These are phyloP conservation scores for Caloboletus firmus DNA, from an alignment of 1,284 basidiomycete species.

Conservation along the genomic window DNA sequence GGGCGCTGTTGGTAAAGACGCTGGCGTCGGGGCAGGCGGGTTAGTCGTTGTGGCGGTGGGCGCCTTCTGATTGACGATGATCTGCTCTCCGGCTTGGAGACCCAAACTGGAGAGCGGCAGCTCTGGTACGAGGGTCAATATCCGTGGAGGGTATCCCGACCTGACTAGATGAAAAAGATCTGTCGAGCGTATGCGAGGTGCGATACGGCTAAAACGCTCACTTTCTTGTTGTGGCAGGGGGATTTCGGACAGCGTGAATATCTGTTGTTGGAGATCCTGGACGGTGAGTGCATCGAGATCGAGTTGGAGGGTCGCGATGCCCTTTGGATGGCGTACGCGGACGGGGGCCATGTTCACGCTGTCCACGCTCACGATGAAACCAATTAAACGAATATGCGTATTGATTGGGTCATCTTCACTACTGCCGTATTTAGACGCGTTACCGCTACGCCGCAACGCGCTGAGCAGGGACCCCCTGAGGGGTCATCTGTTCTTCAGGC, in stretches of 20 bases:
- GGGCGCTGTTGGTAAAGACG: constrained; percentile 13
- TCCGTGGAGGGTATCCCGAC: constrained; percentile 78
- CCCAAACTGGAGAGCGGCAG: constrained; percentile 75
- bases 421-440: constrained; percentile 11
- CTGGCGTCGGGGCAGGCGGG: constrained; percentile 11
- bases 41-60: constrained; percentile 14
- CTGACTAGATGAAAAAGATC: constrained; percentile 56
- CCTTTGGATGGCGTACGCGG: constrained; percentile 78
- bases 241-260: constrained; percentile 67
- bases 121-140: constrained; percentile 69
- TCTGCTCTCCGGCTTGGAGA: constrained; percentile 75
- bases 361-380: background rate
- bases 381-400: background rate
- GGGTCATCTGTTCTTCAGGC: constrained; percentile 4
- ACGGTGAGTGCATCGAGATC: constrained; percentile 64
- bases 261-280: constrained; percentile 70
- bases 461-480: background rate
- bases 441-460: constrained; percentile 13
- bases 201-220: constrained; percentile 42
- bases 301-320: constrained; percentile 75
- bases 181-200: background rate
- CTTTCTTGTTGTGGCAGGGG: constrained; percentile 74
- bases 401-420: constrained; percentile 14
- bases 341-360: constrained; percentile 56
- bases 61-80: constrained; percentile 67